A percentile compares a stretch with the other conserved stretches of the same genome.
phyloP scores from a whole-genome alignment of 169 alveolate genomes.

The Cryptosporidium felis region DNA sequence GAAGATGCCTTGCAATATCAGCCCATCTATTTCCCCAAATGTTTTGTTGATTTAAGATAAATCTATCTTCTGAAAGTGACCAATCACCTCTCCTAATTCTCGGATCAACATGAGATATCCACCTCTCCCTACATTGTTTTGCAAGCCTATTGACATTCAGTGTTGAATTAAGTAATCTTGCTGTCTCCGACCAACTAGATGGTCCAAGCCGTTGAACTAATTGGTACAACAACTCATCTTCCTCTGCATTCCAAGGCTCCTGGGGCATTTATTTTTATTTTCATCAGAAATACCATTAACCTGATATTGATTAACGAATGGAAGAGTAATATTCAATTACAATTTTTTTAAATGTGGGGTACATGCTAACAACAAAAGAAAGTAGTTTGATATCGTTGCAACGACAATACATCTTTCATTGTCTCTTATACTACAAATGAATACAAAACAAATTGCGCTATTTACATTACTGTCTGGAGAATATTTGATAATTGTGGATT shows the following conservation, averaged over 20 bases:
- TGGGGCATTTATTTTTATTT: constrained; percentile 68
- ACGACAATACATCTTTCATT: constrained; percentile 56
- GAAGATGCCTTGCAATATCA: constrained; percentile 79
- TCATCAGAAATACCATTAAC: constrained; percentile 43
- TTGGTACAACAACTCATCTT: constrained; percentile 81
- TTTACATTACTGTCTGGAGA: constrained; percentile 26
- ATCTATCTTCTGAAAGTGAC: constrained; percentile 81
- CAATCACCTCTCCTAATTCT: constrained; percentile 81
- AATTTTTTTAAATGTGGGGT: constrained; percentile 25
- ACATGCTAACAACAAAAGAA: constrained; percentile 38
- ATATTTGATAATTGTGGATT: no score
- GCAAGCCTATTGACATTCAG: constrained; percentile 78
- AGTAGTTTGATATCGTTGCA: constrained; percentile 54
- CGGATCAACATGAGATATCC: constrained; percentile 85
- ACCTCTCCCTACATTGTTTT: constrained; percentile 86
- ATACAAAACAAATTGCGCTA: constrained; percentile 21
- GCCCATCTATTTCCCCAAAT: constrained; percentile 85
- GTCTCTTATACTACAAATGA: constrained; percentile 6
- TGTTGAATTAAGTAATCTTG: constrained; percentile 80
- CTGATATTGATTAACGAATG: neutral
- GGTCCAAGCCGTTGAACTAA: constrained; percentile 82
- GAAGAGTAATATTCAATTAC: neutral
- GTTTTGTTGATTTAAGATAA: constrained; percentile 76
- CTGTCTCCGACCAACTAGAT: constrained; percentile 84
- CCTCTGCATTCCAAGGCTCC: constrained; percentile 76